A percentile compares a stretch with the other conserved stretches of the same genome.
Evolutionary conservation across 2,329 filamentous ascomycete genomes (phyloP).

Genomic region (Talaromyces atroroseus): DNA sequence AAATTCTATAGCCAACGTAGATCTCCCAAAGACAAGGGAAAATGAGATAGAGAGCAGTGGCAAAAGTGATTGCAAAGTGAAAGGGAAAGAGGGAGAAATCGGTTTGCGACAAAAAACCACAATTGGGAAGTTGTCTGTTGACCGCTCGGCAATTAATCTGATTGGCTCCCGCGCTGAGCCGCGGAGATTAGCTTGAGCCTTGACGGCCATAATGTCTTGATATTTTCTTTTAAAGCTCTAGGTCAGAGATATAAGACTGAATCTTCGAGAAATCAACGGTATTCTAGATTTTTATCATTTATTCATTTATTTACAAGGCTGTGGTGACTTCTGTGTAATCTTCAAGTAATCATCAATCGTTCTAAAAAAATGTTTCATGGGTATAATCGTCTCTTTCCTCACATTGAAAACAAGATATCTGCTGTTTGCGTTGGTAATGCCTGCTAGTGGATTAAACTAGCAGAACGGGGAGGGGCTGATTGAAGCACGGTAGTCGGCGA

Average conservation of each 20-base stretch:
- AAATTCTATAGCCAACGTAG: background rate
- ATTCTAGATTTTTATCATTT: background rate
- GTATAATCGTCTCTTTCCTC: background rate
- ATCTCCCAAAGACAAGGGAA: background rate
- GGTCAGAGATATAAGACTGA: background rate
- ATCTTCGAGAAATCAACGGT: background rate
- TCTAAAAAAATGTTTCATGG: background rate
- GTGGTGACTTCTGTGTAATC: background rate
- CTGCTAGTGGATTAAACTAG: background rate
- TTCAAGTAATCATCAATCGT: background rate
- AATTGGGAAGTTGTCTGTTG: conserved; percentile 1
- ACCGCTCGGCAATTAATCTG: conserved; percentile 11
- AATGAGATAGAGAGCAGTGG: background rate
- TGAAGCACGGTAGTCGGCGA: background rate
- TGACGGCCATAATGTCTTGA: too few relatives aligned
- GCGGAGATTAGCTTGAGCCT: background rate
- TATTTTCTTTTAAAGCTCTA: too few relatives aligned
- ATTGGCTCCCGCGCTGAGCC: conserved; percentile 1
- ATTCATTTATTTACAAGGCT: background rate
- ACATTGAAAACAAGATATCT: background rate
- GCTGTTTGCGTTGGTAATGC: background rate
- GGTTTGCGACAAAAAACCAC: conserved; percentile 7
- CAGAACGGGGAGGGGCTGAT: background rate
- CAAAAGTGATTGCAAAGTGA: background rate
- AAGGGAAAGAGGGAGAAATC: background rate